A percentile compares a stretch with the other conserved stretches of the same genome.
Evolutionary conservation across 345 rosid species (phyloP).

Genomic region (Camelina neglecta): DNA sequence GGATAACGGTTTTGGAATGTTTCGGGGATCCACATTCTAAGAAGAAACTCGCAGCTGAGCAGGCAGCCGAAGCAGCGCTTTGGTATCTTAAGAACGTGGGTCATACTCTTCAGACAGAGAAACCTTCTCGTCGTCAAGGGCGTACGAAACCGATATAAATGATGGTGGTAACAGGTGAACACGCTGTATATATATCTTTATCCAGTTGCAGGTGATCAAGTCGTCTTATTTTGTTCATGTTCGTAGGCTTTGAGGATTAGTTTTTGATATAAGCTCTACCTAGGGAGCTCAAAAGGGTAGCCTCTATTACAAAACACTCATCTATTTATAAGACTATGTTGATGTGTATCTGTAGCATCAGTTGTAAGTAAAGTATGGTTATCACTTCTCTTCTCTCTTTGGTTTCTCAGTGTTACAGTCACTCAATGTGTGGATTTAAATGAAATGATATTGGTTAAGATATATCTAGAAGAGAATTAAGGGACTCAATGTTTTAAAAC

Average conservation of each 20-base stretch:
- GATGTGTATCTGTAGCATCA: conserved; percentile 2
- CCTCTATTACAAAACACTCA: not conserved
- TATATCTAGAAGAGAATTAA: not conserved
- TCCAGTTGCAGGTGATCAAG: not conserved
- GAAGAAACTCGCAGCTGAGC: conserved; percentile 67
- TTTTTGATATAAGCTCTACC: not conserved
- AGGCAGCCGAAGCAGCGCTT: conserved; percentile 71
- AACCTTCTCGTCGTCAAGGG: conserved; percentile 18
- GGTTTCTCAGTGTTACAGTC: not conserved
- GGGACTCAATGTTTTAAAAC: conserved; percentile 9
- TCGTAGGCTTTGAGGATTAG: not conserved
- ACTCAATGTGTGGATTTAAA: not conserved
- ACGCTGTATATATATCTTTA: not conserved
- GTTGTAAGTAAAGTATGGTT: not conserved
- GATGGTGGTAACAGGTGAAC: conserved; percentile 2
- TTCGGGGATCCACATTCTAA: conserved; percentile 47
- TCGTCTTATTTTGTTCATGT: conserved; percentile 2
- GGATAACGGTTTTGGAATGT: conserved; percentile 49
- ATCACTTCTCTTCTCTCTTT: not conserved
- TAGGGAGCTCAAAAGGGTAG: conserved; percentile 4
- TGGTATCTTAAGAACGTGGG: conserved; percentile 65
- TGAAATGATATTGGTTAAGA: not conserved
- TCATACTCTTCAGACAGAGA: conserved; percentile 29
- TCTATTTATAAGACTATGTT: not conserved
- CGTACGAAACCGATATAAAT: not conserved